Base-by-base conservation (phyloP, 495 filamentous ascomycete species). In the Lophiostoma macrostomum region DNA sequence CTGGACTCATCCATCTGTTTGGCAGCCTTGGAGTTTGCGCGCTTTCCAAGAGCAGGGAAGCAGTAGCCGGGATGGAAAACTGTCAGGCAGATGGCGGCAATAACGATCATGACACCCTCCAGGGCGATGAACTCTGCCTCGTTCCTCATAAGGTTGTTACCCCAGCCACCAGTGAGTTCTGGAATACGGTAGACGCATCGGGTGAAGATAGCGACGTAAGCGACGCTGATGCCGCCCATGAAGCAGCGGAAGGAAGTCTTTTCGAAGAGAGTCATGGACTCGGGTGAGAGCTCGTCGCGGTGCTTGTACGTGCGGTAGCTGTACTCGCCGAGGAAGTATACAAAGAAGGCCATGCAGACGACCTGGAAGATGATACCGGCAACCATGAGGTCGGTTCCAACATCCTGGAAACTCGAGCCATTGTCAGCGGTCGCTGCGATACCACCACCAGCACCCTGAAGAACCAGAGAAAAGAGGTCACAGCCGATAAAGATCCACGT, bases 361-460 rank as follows among this genome's bases (percentile, higher is more conserved):
- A 73, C 69, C 54, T 73, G 70, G 61, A 70, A 66, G 27, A 61
- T 37, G 36, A 73, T 53, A 35, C 70, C 70, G 4, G 67, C 63
- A 22, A 73, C 46, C 53, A 67, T 68, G 40, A 70, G 53, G 45
- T 71, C 53, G 49, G 58, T 61, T 23, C 69, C 69, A 22, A 61
- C 37, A 28, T 65, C 53, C 16, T 58, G 44, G 14, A 43, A 22
- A 7, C 18, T 49, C 12, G 36, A 43, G 10, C 41, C 36, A 22
- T 49, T 39, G 28, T 59, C 47, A 22, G 67, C 65, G 4, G 64
- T 60, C 4, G 63, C 45, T 12, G 65, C 65, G n/a, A 74, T 47
- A 20, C 69, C 78, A 19, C 78, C 77, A 19, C 80, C 80, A 14
- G 68, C 67, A 1, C 71, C 74, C 58, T 83, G 80, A 4, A 83